These are phyloP conservation scores for Tardiomyces digboiensis DNA, from an alignment of 1,139 yeast genomes.

Conservation along the genomic window DNA sequence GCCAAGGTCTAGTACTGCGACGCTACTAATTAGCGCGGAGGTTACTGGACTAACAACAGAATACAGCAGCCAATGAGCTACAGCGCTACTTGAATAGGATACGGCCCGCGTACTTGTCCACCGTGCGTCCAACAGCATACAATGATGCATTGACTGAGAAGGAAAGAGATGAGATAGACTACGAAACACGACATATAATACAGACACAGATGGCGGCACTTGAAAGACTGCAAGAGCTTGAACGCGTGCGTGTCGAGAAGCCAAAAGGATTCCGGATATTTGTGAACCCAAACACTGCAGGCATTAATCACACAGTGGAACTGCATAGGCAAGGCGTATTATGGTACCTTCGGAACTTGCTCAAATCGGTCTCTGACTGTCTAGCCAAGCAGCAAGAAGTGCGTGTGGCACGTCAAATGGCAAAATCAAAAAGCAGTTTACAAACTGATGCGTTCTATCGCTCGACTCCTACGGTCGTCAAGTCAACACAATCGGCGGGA, in stretches of 20 bases:
- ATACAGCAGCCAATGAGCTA: slow-evolving; percentile 9
- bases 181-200: slow-evolving; percentile 27
- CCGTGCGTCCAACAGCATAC: slow-evolving; percentile 10
- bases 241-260: slow-evolving; percentile 15
- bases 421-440: slow-evolving; percentile 20
- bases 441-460: slow-evolving; percentile 6
- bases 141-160: slow-evolving; percentile 22
- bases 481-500: slow-evolving; percentile 7
- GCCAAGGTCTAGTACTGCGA: too few relatives aligned
- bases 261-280: slow-evolving; percentile 13
- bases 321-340: slow-evolving; percentile 28
- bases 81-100: slow-evolving; percentile 15
- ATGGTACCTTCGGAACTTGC: slow-evolving; percentile 22
- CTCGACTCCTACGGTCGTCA: neutral
- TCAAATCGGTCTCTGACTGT: slow-evolving; percentile 23
- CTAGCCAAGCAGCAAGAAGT: slow-evolving; percentile 30
- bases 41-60: slow-evolving; percentile 4
- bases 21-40: too few relatives aligned
- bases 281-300: slow-evolving; percentile 18
- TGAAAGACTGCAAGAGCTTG: slow-evolving; percentile 27
- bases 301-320: slow-evolving; percentile 18
- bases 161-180: slow-evolving; percentile 33
- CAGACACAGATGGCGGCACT: slow-evolving; percentile 31
- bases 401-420: slow-evolving; percentile 25
- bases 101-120: slow-evolving; percentile 24